Base-by-base conservation (phyloP, 2,329 filamentous ascomycete genomes). In the Geoglossum cookeanum region DNA sequence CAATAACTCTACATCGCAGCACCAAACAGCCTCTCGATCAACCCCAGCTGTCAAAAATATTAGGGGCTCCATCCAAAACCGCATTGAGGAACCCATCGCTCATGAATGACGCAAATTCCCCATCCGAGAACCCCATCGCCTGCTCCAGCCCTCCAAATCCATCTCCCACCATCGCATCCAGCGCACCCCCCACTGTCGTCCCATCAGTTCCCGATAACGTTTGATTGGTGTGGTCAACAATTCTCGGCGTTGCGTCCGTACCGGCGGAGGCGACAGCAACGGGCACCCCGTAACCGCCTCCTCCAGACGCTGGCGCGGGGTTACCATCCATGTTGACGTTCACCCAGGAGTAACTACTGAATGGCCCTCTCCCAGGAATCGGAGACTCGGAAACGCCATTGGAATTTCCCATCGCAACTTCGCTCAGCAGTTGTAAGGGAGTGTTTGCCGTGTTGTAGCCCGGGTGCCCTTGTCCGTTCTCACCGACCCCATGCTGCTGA, bases 351-450 rank as follows among this genome's bases (percentile, higher is more conserved):
- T 53, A 53, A n/a, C 37, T 53, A n/a, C 22, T 53, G 32, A 53
- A 53, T 3, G 49, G 17, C 13, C 49, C 49, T 53, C 49, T 32
- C 30, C 49, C 49, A 53, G 49, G 49, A 32, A 53, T 32, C 9
- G 49, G 49, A 17, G 49, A 53, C 9, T 54, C 30, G 3, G 27
- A 37, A 33, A 57, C 33, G n/a, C 57, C 57, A 45, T 57, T 58
- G 13, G 57, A 58, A 55, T 58, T 58, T 17, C 57, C 57, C 57
- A 58, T 58, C 27, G 57, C 57, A n/a, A 58, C 57, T 45, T 58
- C 57, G 33, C 57, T 58, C 11, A 58, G 52, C 9, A 58, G 57
- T n/a, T 57, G 57, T 4, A 58, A 42, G 8, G 57, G 57, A 11
- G 57, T 58, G 35, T 58, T 58, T 27, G 57, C 57, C 3, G 52